phyloP scores from a whole-genome alignment of 768 basidiomycete genomes.

The Boletus insuetus region DNA sequence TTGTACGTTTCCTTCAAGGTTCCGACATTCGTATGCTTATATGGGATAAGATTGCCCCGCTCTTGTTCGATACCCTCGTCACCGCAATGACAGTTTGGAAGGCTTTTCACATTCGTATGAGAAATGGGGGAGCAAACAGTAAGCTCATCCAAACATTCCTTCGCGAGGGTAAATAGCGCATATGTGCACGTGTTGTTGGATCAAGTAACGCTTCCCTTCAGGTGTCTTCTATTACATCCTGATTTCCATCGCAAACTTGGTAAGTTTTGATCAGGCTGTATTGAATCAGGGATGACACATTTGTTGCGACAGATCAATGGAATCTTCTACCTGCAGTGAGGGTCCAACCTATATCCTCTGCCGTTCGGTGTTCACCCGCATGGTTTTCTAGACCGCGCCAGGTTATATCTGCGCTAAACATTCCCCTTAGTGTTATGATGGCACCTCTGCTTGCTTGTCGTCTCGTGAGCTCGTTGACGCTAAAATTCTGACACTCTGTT shows the following conservation, averaged over 20 bases:
- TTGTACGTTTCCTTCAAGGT: constrained; percentile 40
- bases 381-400: constrained; percentile 60
- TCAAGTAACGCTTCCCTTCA: neutral
- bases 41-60: constrained; percentile 65
- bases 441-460: constrained; percentile 78
- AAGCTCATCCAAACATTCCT: constrained; percentile 81
- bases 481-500: neutral
- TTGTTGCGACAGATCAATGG: constrained; percentile 56
- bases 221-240: constrained; percentile 84
- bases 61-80: constrained; percentile 77
- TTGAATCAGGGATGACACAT: constrained; percentile 3
- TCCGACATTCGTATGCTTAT: constrained; percentile 2
- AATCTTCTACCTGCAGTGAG: constrained; percentile 83
- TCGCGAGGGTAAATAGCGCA: constrained; percentile 57
- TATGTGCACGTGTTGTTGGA: neutral
- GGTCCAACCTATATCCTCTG: neutral
- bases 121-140: constrained; percentile 73
- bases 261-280: constrained; percentile 20
- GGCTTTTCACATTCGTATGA: constrained; percentile 71
- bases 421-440: constrained; percentile 82
- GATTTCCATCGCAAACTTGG: constrained; percentile 83
- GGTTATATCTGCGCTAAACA: constrained; percentile 80
- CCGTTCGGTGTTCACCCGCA: constrained; percentile 7
- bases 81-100: constrained; percentile 81
- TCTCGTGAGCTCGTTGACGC: constrained; percentile 43